These are phyloP conservation scores for Alternaria brassicicola DNA, from an alignment of 2,329 filamentous ascomycete genomes.

Conservation along the genomic window DNA sequence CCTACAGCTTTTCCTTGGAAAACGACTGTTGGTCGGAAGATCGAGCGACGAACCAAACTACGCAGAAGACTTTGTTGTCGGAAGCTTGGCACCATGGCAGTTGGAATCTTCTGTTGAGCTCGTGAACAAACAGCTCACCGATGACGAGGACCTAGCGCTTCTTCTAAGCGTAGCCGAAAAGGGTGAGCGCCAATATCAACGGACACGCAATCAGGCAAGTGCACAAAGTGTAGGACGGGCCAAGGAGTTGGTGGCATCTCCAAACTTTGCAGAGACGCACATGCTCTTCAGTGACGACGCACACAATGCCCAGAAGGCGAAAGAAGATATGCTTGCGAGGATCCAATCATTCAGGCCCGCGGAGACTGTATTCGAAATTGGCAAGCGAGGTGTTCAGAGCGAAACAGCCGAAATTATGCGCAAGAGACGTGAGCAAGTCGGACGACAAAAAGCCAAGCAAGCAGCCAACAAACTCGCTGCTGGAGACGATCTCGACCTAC, in stretches of 20 bases:
- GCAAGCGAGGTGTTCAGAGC: conserved; percentile 66
- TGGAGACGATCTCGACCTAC: conserved; percentile 12
- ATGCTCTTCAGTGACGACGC: conserved; percentile 71
- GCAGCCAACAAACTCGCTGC: conserved; percentile 47
- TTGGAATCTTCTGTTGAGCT: conserved; percentile 81
- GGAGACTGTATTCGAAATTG: conserved; percentile 97
- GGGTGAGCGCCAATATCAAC: conserved; percentile 90
- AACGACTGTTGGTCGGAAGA: conserved; percentile 77
- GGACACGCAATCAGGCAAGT: conserved; percentile 88
- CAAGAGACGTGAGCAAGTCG: conserved; percentile 71
- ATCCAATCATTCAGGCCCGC: conserved; percentile 87
- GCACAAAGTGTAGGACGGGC: conserved; percentile 87
- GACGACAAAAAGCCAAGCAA: conserved; percentile 57
- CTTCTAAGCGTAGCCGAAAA: conserved; percentile 79
- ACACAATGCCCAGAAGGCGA: conserved; percentile 68
- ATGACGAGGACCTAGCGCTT: conserved; percentile 73
- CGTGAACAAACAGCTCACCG: conserved; percentile 76
- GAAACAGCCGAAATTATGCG: conserved; percentile 79
- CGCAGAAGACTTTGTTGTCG: conserved; percentile 82
- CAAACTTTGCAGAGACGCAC: conserved; percentile 76
- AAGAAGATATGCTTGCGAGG: conserved; percentile 84
- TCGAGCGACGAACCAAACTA: conserved; percentile 68
- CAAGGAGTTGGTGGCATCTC: conserved; percentile 74
- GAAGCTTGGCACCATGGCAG: conserved; percentile 72
- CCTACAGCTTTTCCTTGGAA: conserved; percentile 91